These are phyloP conservation scores for Nannizzia gypsea DNA, from an alignment of 2,329 filamentous ascomycete species.

Conservation along the genomic window DNA sequence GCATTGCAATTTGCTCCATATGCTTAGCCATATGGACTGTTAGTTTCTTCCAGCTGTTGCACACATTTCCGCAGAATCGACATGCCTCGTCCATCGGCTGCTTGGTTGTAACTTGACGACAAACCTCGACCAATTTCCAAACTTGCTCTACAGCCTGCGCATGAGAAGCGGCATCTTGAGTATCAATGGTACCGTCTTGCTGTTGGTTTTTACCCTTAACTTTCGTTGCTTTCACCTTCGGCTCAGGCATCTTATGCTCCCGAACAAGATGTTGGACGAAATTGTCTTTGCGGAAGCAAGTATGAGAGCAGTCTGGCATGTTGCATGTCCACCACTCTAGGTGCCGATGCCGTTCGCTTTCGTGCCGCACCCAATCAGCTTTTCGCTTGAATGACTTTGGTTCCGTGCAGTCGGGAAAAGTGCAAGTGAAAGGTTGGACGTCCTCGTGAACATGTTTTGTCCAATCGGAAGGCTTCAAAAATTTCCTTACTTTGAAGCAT, in stretches of 20 bases:
- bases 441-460: slow-evolving; percentile 94
- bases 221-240: slow-evolving; percentile 62
- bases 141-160: slow-evolving; percentile 47
- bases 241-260: slow-evolving; percentile 77
- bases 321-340: slow-evolving; percentile 86
- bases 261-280: slow-evolving; percentile 86
- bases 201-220: slow-evolving; percentile 36
- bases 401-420: slow-evolving; percentile 69
- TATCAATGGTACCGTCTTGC: slow-evolving; percentile 15
- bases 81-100: slow-evolving; percentile 66
- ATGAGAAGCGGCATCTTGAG: slow-evolving; percentile 19
- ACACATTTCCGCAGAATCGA: slow-evolving; percentile 71
- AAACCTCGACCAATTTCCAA: slow-evolving; percentile 66
- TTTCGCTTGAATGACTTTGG: slow-evolving; percentile 91
- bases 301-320: slow-evolving; percentile 66
- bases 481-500: slow-evolving; percentile 74
- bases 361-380: slow-evolving; percentile 89
- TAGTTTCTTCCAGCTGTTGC: slow-evolving; percentile 80
- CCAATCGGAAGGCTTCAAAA: slow-evolving; percentile 89
- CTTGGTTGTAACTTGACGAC: slow-evolving; percentile 56
- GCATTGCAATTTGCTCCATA: slow-evolving; percentile 84
- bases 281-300: slow-evolving; percentile 79
- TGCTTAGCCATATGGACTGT: slow-evolving; percentile 89
- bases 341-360: slow-evolving; percentile 82
- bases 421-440: slow-evolving; percentile 85